phyloP scores from a whole-genome alignment of 306 rosid species.

The Alnus glutinosa region DNA sequence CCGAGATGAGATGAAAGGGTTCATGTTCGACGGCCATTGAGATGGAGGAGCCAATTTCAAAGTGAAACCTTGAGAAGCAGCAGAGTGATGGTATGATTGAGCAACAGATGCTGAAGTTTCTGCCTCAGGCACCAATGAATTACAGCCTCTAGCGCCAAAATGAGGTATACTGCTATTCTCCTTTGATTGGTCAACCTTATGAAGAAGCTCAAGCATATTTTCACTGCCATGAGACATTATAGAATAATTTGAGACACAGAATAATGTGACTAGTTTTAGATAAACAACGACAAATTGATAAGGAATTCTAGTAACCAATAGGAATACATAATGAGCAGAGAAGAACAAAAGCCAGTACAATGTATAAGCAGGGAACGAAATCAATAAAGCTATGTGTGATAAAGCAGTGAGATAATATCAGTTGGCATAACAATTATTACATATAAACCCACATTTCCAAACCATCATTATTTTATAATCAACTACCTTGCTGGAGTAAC shows the following conservation, averaged over 20 bases:
- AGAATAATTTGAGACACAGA: neutral
- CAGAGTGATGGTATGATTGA: conserved; percentile 38
- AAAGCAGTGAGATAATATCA: conserved; percentile 14
- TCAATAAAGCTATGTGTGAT: neutral
- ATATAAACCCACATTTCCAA: neutral
- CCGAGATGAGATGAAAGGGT: conserved; percentile 33
- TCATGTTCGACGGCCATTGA: conserved; percentile 34
- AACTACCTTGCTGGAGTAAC: conserved; percentile 45
- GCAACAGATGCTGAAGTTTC: conserved; percentile 25
- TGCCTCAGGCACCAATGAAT: conserved; percentile 34
- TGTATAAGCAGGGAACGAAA: conserved; percentile 1
- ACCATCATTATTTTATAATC: conserved; percentile 5
- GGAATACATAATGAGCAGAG: neutral
- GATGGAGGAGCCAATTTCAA: conserved; percentile 48
- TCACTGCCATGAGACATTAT: conserved; percentile 34
- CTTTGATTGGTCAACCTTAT: conserved; percentile 40
- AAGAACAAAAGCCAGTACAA: conserved; percentile 4
- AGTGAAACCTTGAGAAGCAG: conserved; percentile 45
- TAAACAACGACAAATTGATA: neutral
- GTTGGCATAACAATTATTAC: neutral
- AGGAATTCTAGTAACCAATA: neutral
- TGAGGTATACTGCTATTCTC: conserved; percentile 30
- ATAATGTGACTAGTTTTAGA: neutral
- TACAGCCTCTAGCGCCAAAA: conserved; percentile 35
- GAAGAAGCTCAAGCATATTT: conserved; percentile 47